phyloP scores from a whole-genome alignment of 2,329 filamentous ascomycete genomes.

The Colletotrichum lentis region DNA sequence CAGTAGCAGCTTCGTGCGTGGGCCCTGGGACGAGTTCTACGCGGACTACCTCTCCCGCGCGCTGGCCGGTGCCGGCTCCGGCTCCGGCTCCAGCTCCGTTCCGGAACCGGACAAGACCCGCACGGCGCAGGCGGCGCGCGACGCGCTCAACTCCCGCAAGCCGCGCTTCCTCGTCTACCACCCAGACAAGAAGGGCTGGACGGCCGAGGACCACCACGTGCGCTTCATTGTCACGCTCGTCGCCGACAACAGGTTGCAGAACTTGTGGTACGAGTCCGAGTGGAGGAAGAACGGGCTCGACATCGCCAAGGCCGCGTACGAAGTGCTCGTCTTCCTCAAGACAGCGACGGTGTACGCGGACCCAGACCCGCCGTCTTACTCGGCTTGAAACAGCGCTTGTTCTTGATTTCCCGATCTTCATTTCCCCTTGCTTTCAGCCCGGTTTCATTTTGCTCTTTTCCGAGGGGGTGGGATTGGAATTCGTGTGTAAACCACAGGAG shows the following conservation, averaged over 20 bases:
- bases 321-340: slow-evolving; percentile 50
- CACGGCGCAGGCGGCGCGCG: slow-evolving; percentile 45
- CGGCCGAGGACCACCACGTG: slow-evolving; percentile 49
- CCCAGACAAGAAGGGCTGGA: slow-evolving; percentile 50
- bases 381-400: slow-evolving; percentile 17
- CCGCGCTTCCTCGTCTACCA: slow-evolving; percentile 48
- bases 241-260: slow-evolving; percentile 47
- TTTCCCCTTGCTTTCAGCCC: background rate
- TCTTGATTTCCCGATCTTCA: background rate
- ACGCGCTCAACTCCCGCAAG: slow-evolving; percentile 44
- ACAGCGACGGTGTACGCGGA: slow-evolving; percentile 39
- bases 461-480: background rate
- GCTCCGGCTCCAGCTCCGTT: slow-evolving; percentile 18
- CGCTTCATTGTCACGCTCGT: slow-evolving; percentile 51
- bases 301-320: slow-evolving; percentile 48
- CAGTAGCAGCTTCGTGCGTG: slow-evolving; percentile 44
- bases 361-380: slow-evolving; percentile 44
- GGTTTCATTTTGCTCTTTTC: background rate
- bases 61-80: slow-evolving; percentile 16
- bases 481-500: background rate
- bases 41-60: slow-evolving; percentile 44
- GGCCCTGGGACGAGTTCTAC: slow-evolving; percentile 51
- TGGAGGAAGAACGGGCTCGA: slow-evolving; percentile 46
- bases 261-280: slow-evolving; percentile 46
- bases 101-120: slow-evolving; percentile 48